phyloP scores from a whole-genome alignment of 148 eudicot genomes.

The Arbutus unedo region DNA sequence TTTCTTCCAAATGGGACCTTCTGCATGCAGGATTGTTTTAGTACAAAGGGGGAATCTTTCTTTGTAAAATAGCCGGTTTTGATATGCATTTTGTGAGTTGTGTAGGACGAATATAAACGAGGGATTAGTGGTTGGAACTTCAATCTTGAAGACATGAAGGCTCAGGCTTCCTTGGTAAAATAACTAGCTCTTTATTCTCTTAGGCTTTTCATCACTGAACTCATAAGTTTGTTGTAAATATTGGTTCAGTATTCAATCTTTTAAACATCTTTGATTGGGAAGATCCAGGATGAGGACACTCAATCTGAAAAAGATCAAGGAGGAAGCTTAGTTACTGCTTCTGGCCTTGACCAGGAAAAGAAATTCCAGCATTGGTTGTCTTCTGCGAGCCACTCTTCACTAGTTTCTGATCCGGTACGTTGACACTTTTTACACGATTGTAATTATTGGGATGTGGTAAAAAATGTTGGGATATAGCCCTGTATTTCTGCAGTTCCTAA shows the following conservation, averaged over 20 bases:
- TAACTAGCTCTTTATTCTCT: conserved; percentile 6
- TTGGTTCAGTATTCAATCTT: background rate
- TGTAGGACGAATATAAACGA: conserved; percentile 85
- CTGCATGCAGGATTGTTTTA: background rate
- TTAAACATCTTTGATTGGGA: background rate
- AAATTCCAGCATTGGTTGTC: conserved; percentile 39
- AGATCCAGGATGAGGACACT: conserved; percentile 81
- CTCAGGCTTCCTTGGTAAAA: conserved; percentile 92
- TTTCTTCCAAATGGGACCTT: background rate
- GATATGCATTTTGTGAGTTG: background rate
- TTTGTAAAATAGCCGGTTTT: background rate
- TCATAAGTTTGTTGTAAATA: background rate
- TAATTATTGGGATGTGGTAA: background rate
- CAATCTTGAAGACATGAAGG: conserved; percentile 82
- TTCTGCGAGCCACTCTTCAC: conserved; percentile 29
- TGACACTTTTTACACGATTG: background rate
- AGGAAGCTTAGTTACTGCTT: conserved; percentile 19
- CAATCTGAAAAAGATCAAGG: conserved; percentile 61
- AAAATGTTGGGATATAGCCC: background rate
- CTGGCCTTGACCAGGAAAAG: conserved; percentile 32
- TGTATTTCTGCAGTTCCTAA: conserved; percentile 9
- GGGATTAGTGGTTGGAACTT: conserved; percentile 96
- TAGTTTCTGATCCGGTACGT: conserved; percentile 40
- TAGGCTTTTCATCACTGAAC: conserved; percentile 1
- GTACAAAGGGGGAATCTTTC: background rate